Evolutionary conservation across 2,329 filamentous ascomycete species (phyloP), one percentile per base, ranked within the genome.

Genomic region (Hymenotorrendiella dingleyae): DNA sequence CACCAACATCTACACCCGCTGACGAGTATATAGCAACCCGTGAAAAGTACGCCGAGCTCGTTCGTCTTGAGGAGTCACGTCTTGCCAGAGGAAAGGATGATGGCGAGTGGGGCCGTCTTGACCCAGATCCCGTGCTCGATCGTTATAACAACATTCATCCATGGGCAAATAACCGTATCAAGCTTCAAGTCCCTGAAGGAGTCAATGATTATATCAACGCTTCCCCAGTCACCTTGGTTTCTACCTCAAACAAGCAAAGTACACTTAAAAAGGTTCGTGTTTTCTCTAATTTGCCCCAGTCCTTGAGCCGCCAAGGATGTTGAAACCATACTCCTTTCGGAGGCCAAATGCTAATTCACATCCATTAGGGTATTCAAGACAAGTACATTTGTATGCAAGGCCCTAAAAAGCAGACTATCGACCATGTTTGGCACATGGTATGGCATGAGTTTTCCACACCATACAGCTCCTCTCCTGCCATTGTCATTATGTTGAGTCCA

Each of bases 351-450:
- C n/a, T n/a, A n/a, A n/a, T n/a, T n/a, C n/a, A n/a, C n/a, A n/a
- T n/a, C n/a, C n/a, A n/a, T n/a, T n/a, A n/a, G n/a, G 50, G 53
- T 28, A 47, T 54, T 17, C 53, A 56, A 36, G 53, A 60, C 54
- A 74, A 75, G 42, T 97, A 94, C 64, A 95, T 98, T 54, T 93
- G 90, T 40, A 96, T 94, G 63, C 88, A 94, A 67, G 93, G 93
- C 0, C 93, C 93, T 5, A 95, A 90, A 58, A 65, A 73, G 46
- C 76, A 78, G 20, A 86, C 85, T 12, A 73, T 84, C 42, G 78
- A 82, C 53, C 88, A 94, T 59, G 86, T 94, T 52, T 98, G 91
- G 86, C 86, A 93, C 59, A 98, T 98, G 93, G 72, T 96, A 26
- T 86, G 86, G 62, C 82, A 94, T 57, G 87, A 94, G 64, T 39